phyloP scores from a whole-genome alignment of 352 stramenopile species.

The Peronospora farinosa region DNA sequence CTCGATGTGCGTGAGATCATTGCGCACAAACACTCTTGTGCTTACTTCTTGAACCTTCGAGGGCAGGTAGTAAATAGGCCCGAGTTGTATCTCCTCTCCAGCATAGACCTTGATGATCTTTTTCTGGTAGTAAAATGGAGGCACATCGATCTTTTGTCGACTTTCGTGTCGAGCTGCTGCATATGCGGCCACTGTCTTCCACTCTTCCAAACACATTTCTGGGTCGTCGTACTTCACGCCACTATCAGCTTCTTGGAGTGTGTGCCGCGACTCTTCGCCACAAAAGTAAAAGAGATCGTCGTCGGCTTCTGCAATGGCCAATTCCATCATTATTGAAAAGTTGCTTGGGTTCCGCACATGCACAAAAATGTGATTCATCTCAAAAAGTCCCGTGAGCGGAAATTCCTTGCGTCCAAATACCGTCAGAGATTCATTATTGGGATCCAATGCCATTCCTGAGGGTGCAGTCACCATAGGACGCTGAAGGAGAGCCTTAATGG shows the following conservation, averaged over 20 bases:
- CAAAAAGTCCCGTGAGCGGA: constrained; percentile 34
- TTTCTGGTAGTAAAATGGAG: constrained; percentile 36
- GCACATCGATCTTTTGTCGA: constrained; percentile 10
- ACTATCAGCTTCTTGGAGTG: neutral
- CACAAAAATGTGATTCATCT: constrained; percentile 25
- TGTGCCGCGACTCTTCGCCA: constrained; percentile 9
- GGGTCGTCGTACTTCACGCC: neutral
- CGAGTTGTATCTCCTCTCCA: constrained; percentile 27
- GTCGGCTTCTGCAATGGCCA: constrained; percentile 33
- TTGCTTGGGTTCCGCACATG: constrained; percentile 47
- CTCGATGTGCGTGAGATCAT: constrained; percentile 64
- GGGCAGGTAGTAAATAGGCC: constrained; percentile 62
- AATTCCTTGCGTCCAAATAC: constrained; percentile 21
- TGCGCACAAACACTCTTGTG: constrained; percentile 45
- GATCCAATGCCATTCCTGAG: neutral
- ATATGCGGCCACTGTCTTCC: constrained; percentile 21
- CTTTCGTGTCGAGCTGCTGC: constrained; percentile 3
- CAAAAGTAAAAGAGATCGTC: constrained; percentile 47
- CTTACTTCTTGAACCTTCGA: constrained; percentile 29
- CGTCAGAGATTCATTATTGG: constrained; percentile 1
- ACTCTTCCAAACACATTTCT: constrained; percentile 34
- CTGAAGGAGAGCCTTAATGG: constrained; percentile 27
- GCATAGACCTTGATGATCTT: constrained; percentile 23
- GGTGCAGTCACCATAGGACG: constrained; percentile 28
- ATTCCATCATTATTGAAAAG: constrained; percentile 40